A percentile compares a stretch with the other conserved stretches of the same genome.
Evolutionary conservation across 352 stramenopile genomes (phyloP).

Genomic region (Phytophthora meadii): DNA sequence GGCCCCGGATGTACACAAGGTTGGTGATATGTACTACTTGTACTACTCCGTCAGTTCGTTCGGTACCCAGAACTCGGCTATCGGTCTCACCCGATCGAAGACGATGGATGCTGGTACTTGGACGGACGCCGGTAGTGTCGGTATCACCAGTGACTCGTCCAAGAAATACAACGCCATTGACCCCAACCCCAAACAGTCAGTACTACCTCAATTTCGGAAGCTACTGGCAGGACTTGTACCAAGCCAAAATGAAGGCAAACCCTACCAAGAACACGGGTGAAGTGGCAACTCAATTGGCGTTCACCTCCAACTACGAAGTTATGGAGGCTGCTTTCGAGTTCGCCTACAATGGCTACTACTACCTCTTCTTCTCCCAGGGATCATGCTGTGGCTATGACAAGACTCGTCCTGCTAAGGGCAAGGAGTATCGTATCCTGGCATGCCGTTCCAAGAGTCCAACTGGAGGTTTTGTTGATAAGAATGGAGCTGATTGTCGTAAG

Average conservation of each 20-base stretch:
- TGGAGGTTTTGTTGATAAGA: conserved; percentile 47
- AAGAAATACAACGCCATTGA: conserved; percentile 70
- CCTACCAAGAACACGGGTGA: conserved; percentile 26
- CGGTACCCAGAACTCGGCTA: conserved; percentile 50
- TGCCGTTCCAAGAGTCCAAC: conserved; percentile 49
- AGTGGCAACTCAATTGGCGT: conserved; percentile 33
- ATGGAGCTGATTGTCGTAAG: conserved; percentile 39
- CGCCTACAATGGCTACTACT: conserved; percentile 46
- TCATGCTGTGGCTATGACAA: conserved; percentile 46
- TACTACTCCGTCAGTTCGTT: conserved; percentile 69
- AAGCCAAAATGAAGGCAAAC: conserved; percentile 34
- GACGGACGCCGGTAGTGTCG: conserved; percentile 42
- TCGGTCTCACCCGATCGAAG: conserved; percentile 49
- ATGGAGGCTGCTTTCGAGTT: conserved; percentile 52
- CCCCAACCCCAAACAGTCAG: conserved; percentile 41
- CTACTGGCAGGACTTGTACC: conserved; percentile 50
- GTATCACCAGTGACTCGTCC: conserved; percentile 39
- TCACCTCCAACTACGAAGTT: conserved; percentile 44
- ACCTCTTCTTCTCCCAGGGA: conserved; percentile 55
- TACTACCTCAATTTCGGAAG: conserved; percentile 60
- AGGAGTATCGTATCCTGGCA: conserved; percentile 57
- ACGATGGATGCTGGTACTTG: conserved; percentile 56
- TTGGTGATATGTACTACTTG: conserved; percentile 61
- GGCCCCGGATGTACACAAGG: conserved; percentile 52
- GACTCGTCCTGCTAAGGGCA: conserved; percentile 40